Evolutionary conservation across 495 filamentous ascomycete species (phyloP).

Genomic region (Immersiella caudata): DNA sequence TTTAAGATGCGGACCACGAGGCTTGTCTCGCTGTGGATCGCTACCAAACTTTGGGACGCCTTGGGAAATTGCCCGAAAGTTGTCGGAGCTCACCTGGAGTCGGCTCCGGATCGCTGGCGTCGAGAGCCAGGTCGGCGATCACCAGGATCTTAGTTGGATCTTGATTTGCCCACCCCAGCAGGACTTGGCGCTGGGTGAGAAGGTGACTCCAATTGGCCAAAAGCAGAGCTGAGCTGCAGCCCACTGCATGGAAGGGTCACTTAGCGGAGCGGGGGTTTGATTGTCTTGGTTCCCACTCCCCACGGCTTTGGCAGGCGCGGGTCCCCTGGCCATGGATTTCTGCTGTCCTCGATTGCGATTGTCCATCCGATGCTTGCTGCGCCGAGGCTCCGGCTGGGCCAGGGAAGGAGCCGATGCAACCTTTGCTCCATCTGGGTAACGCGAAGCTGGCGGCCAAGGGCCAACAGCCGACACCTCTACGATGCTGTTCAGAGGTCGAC

Average conservation of each 20-base stretch:
- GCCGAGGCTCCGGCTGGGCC: too few species aligned
- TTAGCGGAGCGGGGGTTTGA: not conserved
- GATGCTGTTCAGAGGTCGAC: too few species aligned
- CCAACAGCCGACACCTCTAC: too few species aligned
- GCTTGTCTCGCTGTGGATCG: not conserved
- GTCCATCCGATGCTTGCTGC: not conserved
- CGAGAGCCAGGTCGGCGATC: not conserved
- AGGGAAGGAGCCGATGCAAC: not conserved
- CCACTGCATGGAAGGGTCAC: not conserved
- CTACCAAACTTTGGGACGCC: conserved; percentile 2
- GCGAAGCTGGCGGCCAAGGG: too few species aligned
- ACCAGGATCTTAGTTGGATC: not conserved
- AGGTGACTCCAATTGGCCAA: not conserved
- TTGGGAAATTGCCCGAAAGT: not conserved
- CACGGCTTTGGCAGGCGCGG: not conserved
- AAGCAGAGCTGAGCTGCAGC: not conserved
- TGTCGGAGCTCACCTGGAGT: not conserved
- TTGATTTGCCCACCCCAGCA: not conserved
- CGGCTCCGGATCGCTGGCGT: not conserved
- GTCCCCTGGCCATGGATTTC: not conserved
- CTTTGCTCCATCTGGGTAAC: not conserved
- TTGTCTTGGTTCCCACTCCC: not conserved
- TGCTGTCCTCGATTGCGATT: not conserved
- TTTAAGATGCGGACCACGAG: too few species aligned
- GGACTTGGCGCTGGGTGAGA: not conserved